phyloP scores from a whole-genome alignment of 2,329 filamentous ascomycete genomes.

The Diplodia intermedia region DNA sequence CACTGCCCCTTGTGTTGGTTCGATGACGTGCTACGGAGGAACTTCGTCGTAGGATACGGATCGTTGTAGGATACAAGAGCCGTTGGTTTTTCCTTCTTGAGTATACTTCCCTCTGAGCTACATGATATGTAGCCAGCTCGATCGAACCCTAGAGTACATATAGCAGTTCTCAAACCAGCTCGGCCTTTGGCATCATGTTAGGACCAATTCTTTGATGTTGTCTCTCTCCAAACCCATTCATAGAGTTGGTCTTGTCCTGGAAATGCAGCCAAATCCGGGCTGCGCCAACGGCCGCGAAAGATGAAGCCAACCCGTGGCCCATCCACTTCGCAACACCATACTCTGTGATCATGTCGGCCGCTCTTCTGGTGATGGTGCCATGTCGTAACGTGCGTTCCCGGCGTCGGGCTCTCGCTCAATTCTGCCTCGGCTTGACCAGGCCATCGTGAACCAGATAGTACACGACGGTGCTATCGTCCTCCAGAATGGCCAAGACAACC shows the following conservation, averaged over 20 bases:
- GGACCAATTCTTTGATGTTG: background rate
- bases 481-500: conserved; percentile 74
- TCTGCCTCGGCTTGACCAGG: conserved; percentile 85
- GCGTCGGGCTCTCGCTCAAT: conserved; percentile 54
- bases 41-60: background rate
- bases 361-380: background rate
- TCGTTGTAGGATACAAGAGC: background rate
- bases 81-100: conserved; percentile 14
- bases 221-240: background rate
- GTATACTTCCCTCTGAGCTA: conserved; percentile 9
- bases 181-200: background rate
- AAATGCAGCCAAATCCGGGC: background rate
- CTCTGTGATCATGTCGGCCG: background rate
- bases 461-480: conserved; percentile 81
- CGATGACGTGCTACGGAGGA: conserved; percentile 12
- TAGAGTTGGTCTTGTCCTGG: background rate
- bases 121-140: background rate
- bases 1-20: conserved; percentile 1
- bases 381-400: background rate
- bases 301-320: background rate
- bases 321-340: background rate
- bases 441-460: conserved; percentile 88
- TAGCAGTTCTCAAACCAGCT: background rate
- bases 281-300: background rate
- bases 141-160: conserved; percentile 1